Base-by-base conservation (phyloP, 1,284 basidiomycete genomes). In the Puccinia hordei region DNA sequence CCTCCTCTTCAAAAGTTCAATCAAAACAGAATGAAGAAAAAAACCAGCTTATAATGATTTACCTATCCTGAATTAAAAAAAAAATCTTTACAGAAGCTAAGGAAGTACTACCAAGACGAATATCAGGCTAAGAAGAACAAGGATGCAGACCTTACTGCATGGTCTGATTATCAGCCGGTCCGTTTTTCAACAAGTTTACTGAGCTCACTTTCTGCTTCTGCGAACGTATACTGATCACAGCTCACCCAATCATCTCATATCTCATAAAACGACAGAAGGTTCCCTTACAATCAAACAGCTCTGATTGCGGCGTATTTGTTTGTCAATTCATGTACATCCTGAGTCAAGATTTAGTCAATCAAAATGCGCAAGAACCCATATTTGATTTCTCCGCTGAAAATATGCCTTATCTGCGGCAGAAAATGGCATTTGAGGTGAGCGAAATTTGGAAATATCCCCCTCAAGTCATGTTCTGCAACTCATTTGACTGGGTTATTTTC, bases 281-380 rank as follows among this genome's bases (percentile, higher is more conserved):
- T 73, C 85, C 85, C 15, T 82, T 83, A 73, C 85, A 86, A 81
- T 80, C 81, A 61, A 86, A 86, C 72, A 83, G 83, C 1, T 85
- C 79, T 57, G 85, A 86, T 80, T 86, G 85, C 71, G 85, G 85
- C 59, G 85, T 86, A 30, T 86, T 86, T 80, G 83, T 84, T 10
- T 77, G 82, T 2, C 82, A 83, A 75, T 85, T 84, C 69, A 72
- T 86, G 35, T 84, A 86, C 80, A 84, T 84, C 80, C 82, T 86
- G 35, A 85, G 84, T 65, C 79, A 84, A 17, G 81, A 65, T 35
- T 75, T 38, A 51, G 22, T 33, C 17, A n/a, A 22, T 10, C 1
- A 8, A 49, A 38, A 27, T 27, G 12, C 10, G 3, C 44, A 46
- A 27, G 66, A 68, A 30, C 38, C 5, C 13, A 68, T 75, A 17